Percentiles rank a stretch among this genome's conserved stretches.
phyloP scores from a whole-genome alignment of 805 yeast genomes.

The Saccharomycopsis fermentans region DNA sequence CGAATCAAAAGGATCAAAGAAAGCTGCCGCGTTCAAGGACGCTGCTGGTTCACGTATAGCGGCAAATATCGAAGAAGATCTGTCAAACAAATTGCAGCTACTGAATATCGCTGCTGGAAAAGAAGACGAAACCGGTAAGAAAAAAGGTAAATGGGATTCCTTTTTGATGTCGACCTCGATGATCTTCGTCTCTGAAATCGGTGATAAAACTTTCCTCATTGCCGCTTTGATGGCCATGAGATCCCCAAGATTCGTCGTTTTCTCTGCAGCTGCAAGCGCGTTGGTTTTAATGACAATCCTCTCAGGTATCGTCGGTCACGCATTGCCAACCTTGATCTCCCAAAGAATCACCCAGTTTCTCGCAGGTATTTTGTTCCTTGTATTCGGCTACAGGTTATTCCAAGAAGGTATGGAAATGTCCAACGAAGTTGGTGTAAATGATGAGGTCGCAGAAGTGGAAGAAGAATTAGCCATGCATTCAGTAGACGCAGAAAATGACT shows the following conservation, averaged over 20 bases:
- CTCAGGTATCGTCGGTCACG: conserved; percentile 86
- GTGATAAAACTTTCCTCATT: conserved; percentile 92
- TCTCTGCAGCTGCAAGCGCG: conserved; percentile 77
- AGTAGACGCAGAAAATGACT: conserved; percentile 36
- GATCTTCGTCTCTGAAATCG: conserved; percentile 93
- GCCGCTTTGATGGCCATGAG: conserved; percentile 99
- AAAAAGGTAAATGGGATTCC: conserved; percentile 30
- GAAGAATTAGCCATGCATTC: conserved; percentile 71
- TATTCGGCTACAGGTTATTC: conserved; percentile 70
- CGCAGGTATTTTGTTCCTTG: conserved; percentile 72
- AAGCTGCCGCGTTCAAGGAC: not conserved
- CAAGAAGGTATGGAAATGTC: conserved; percentile 79
- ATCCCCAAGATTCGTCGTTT: conserved; percentile 74
- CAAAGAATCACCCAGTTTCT: conserved; percentile 68
- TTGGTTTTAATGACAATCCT: conserved; percentile 84
- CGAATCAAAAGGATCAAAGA: not conserved
- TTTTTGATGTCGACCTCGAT: conserved; percentile 76
- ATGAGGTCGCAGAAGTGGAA: conserved; percentile 94
- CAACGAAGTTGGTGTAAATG: conserved; percentile 78
- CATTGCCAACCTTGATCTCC: conserved; percentile 76
- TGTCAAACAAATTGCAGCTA: not conserved
- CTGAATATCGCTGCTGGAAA: not conserved
- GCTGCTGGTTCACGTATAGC: not conserved
- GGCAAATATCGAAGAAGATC: not conserved
- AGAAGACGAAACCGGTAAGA: not conserved